Base-by-base conservation (phyloP, 139 green algal species). In the Chlamydomonas eustigma region DNA sequence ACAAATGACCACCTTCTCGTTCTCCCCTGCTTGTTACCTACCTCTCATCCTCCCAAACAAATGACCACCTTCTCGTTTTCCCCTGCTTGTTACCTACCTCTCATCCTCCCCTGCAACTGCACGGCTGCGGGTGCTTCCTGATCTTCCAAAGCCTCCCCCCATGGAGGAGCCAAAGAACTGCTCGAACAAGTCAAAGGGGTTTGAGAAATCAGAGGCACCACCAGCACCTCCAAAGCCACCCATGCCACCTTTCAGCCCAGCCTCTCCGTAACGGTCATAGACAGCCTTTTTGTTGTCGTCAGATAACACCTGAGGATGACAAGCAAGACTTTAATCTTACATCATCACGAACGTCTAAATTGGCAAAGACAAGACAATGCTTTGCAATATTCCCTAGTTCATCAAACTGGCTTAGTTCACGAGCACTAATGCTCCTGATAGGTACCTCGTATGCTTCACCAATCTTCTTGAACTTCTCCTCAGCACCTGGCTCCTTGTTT, bases 101-200 rank as follows among this genome's bases (percentile, higher is more conserved):
- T 94, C 83, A 81, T 98, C 93, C 51, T 97, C 93, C 4, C 94
- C 94, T 4, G 79, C 68, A 32, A 78, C 58, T 25, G 90, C 79
- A 3, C 83, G 75, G 52, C 80, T 88, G 38, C 88, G 74, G 4
- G 50, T n/a, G 12, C 65, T 68, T 8, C 74, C 77, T 63, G 86
- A 77, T 64, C 72, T 79, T 69, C 86, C 87, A 51, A 88, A 80
- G 37, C 85, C 87, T 30, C 85, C 76, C 2, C 79, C 74, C 34
- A 85, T 84, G 18, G 83, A 79, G 32, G 85, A 89, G 30, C 95
- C 92, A 74, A 99, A 99, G 85, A 99, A 98, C 12, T 83, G 89
- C 86, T 99, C 95, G 78, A 99, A 99, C 30, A 99, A 82, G 79
- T 99, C 95, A 75, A 99, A 98, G 25, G 96, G 96, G 84, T 98